Conservation (phyloP, 352 stramenopile genomes). For the Phytopythium delawarense region DNA sequence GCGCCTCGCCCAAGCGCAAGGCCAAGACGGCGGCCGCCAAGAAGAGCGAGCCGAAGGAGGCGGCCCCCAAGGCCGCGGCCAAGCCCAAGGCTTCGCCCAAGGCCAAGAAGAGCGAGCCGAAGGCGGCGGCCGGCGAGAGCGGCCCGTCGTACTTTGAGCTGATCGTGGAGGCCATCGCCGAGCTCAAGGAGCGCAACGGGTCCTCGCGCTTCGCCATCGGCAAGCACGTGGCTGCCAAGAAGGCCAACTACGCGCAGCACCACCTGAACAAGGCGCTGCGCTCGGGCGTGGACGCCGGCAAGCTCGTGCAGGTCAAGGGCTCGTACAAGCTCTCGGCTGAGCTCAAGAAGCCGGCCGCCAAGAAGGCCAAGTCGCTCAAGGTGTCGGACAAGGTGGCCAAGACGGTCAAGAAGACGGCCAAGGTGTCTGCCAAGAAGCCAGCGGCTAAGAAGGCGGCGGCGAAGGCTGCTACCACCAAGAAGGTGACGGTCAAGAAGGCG, state of each 20-base stretch:
- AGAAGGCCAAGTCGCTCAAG: constrained; percentile 62
- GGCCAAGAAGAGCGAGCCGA: constrained; percentile 25
- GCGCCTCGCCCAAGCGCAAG: constrained; percentile 54
- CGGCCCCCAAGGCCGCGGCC: constrained; percentile 18
- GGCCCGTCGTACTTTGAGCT: constrained; percentile 86
- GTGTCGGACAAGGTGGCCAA: constrained; percentile 43
- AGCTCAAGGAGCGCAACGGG: constrained; percentile 91
- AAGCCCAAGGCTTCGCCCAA: constrained; percentile 19
- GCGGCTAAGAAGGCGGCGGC: constrained; percentile 36
- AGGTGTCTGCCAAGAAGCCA: constrained; percentile 46
- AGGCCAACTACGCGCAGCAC: constrained; percentile 77
- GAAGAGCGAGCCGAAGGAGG: constrained; percentile 14
- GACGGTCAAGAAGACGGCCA: constrained; percentile 46
- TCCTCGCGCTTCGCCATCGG: constrained; percentile 89
- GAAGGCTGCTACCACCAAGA: constrained; percentile 39
- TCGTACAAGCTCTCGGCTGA: constrained; percentile 76
- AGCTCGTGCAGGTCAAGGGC: constrained; percentile 86
- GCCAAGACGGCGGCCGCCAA: constrained; percentile 47
- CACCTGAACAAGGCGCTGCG: constrained; percentile 89
- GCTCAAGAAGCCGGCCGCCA: constrained; percentile 56
- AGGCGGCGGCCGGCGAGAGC: constrained; percentile 18
- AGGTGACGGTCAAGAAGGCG: constrained; percentile 58
- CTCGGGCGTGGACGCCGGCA: constrained; percentile 79
- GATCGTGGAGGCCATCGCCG: constrained; percentile 87
- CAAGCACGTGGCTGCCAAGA: constrained; percentile 87